Base-by-base conservation (phyloP, 768 basidiomycete species). In the Lentinula sp. region DNA sequence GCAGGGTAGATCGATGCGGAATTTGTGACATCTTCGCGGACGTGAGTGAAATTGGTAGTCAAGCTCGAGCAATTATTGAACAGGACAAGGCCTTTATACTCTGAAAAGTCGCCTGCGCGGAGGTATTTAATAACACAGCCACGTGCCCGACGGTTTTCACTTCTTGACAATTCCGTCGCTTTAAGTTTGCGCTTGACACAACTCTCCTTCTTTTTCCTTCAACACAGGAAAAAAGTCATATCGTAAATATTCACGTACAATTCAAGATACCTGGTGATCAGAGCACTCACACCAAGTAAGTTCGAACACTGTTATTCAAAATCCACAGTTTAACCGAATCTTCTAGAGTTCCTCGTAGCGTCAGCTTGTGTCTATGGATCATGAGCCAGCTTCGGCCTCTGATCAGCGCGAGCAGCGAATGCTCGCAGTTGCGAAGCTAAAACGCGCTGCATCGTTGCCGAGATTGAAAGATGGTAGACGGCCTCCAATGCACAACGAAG, bases 391-490 rank as follows among this genome's bases (percentile, higher is more conserved):
- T 66, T 50, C 75, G 61, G 77, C 81, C 65, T 74, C 72, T 64
- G 80, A 80, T 61, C 77, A 77, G 77, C 81, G 74, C 32, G 90
- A 95, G 71, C 89, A 94, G 73, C 87, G 95, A 62, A 91, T 92
- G 69, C 83, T 85, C 59, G 91, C 93, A 10, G 88, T 96, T 51
- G 92, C 92, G 49, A 94, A 88, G 76, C 84, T 97, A 65, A 94
- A 90, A 75, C 86, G 95, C 66, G 94, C 95, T 46, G 91, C 93
- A 59, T 95, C 93, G 15, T 74, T 96, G 33, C 95, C 94, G 41
- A 82, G 94, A 63, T 91, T 91, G 87, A 93, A 93, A 72, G 90
- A 93, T 72, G 93, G 93, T 7, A 77, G 93, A 59, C 80, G 94
- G 46, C 93, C 93, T 0, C 91, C 88, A 52, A 91, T 92, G 90